Evolutionary conservation across 2,329 filamentous ascomycete genomes (phyloP).

Genomic region (Coniella vitis): DNA sequence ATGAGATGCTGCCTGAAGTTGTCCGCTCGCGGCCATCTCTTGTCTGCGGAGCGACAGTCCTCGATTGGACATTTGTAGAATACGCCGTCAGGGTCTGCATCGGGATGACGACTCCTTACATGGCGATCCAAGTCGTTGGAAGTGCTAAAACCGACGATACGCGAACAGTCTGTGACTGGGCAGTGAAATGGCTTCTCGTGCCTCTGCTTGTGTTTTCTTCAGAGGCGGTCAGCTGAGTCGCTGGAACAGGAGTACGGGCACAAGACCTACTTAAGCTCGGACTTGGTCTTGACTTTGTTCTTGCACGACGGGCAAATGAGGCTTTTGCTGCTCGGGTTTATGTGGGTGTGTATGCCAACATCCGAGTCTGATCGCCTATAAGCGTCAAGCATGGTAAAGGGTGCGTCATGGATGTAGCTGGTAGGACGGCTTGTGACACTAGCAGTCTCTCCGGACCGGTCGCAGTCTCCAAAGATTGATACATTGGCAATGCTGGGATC

Average conservation of each 20-base stretch:
- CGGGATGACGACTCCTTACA: slow-evolving; percentile 60
- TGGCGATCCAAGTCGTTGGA: slow-evolving; percentile 78
- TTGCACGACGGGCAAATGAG: slow-evolving; percentile 34
- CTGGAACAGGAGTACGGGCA: not conserved
- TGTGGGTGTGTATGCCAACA: not conserved
- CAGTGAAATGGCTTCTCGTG: slow-evolving; percentile 66
- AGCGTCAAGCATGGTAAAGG: not conserved
- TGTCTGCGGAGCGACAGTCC: slow-evolving; percentile 52
- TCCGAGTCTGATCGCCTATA: slow-evolving; percentile 9
- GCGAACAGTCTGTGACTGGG: slow-evolving; percentile 45
- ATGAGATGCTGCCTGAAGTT: slow-evolving; percentile 79
- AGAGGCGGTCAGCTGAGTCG: slow-evolving; percentile 2
- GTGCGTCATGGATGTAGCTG: slow-evolving; percentile 22
- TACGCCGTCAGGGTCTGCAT: slow-evolving; percentile 38
- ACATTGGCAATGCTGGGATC: slow-evolving; percentile 36
- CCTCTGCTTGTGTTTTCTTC: slow-evolving; percentile 67
- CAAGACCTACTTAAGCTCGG: slow-evolving; percentile 46
- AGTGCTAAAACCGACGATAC: slow-evolving; percentile 66
- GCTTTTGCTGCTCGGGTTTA: slow-evolving; percentile 1
- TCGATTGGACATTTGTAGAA: slow-evolving; percentile 54
- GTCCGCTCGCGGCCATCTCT: slow-evolving; percentile 74
- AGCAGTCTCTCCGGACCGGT: slow-evolving; percentile 32
- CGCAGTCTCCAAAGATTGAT: slow-evolving; percentile 37
- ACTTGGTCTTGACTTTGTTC: slow-evolving; percentile 40
- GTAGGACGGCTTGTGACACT: slow-evolving; percentile 30